Conservation (phyloP, 2,329 filamentous ascomycete genomes). For the Aspergillus clavatus region DNA sequence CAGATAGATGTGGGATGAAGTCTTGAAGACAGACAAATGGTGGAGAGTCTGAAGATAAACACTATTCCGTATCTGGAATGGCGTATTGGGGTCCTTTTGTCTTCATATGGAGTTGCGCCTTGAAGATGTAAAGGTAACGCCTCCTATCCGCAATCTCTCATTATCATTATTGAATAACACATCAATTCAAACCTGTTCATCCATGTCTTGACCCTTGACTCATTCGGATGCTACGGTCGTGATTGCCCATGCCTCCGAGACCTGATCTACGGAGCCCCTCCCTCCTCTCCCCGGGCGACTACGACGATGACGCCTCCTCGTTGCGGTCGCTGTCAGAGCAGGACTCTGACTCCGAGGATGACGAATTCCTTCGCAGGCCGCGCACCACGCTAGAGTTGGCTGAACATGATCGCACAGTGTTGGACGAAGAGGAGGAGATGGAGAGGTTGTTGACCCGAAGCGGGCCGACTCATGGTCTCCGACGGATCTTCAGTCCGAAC, state of each 20-base stretch:
- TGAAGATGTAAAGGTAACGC: too few species aligned
- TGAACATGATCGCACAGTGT: slow-evolving; percentile 63
- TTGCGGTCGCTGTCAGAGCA: slow-evolving; percentile 60
- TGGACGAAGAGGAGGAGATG: slow-evolving; percentile 68
- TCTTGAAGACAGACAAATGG: too few species aligned
- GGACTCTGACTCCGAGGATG: slow-evolving; percentile 72
- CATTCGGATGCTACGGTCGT: too few species aligned
- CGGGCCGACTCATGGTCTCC: slow-evolving; percentile 32
- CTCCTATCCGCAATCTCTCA: not conserved
- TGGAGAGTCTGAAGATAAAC: too few species aligned
- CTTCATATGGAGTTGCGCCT: too few species aligned
- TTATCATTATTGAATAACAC: too few species aligned
- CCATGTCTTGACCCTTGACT: not conserved
- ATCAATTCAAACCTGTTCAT: too few species aligned
- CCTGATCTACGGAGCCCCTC: slow-evolving; percentile 32
- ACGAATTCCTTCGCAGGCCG: slow-evolving; percentile 60
- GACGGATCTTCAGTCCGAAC: slow-evolving; percentile 39
- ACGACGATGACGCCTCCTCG: slow-evolving; percentile 66
- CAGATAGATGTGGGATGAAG: too few species aligned
- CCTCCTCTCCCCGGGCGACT: slow-evolving; percentile 59
- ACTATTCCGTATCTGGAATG: too few species aligned
- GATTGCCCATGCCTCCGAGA: slow-evolving; percentile 21
- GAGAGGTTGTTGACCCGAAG: slow-evolving; percentile 45
- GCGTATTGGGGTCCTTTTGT: too few species aligned
- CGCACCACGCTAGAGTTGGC: slow-evolving; percentile 66